Conservation (phyloP, 2,329 filamentous ascomycete species). For the Scedosporium apiospermum region DNA sequence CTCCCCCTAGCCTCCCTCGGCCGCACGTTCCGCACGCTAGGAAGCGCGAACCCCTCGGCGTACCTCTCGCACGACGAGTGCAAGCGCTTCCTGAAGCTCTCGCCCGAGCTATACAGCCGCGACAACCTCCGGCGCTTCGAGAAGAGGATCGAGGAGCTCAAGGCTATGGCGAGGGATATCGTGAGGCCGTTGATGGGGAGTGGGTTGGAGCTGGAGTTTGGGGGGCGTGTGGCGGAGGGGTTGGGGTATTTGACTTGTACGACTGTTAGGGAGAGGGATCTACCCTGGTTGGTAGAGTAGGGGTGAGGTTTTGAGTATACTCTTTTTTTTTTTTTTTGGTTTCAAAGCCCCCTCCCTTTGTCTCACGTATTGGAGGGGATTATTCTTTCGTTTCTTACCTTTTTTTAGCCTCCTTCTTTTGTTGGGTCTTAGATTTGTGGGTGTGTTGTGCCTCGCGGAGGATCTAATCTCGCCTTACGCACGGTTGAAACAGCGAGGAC, state of each 20-base stretch:
- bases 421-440: too few species aligned
- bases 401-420: too few species aligned
- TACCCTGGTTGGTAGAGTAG: slow-evolving; percentile 36
- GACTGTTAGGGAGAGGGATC: slow-evolving; percentile 35
- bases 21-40: slow-evolving; percentile 69
- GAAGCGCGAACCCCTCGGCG: slow-evolving; percentile 43
- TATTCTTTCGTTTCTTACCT: too few species aligned
- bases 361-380: not conserved
- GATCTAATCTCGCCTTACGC: too few species aligned
- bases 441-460: too few species aligned
- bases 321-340: slow-evolving; percentile 8
- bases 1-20: slow-evolving; percentile 53
- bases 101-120: slow-evolving; percentile 71
- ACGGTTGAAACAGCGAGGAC: too few species aligned
- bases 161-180: slow-evolving; percentile 69
- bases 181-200: slow-evolving; percentile 82
- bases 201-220: slow-evolving; percentile 69
- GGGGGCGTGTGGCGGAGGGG: slow-evolving; percentile 28
- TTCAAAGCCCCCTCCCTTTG: slow-evolving; percentile 6
- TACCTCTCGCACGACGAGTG: slow-evolving; percentile 82
- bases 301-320: not conserved
- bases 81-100: slow-evolving; percentile 80
- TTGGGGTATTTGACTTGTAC: slow-evolving; percentile 44
- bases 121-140: slow-evolving; percentile 85
- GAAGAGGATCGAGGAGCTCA: slow-evolving; percentile 79